Base-by-base conservation (phyloP, 2,329 filamentous ascomycete genomes). In the Monilinia fructigena region DNA sequence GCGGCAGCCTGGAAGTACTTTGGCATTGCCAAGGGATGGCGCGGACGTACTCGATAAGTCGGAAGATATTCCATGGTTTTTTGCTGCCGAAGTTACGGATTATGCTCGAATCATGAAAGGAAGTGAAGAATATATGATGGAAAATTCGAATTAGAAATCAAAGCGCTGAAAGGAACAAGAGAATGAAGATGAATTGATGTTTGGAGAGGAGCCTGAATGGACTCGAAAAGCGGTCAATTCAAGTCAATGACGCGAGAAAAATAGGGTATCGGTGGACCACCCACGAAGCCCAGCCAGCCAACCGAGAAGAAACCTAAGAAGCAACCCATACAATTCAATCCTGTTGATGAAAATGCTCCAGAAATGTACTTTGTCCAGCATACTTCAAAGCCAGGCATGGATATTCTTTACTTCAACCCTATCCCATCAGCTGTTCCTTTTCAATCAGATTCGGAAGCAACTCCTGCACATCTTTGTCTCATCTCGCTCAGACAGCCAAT, bases 61-160 rank as follows among this genome's bases (percentile, higher is more conserved):
- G 11, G 88, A 94, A 61, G 90, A 93, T 73, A 86, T 98, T 47
- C 95, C 95, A 0, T 99, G 95, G 95, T 92, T 96, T 77, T 93
- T 95, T 78, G 92, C 92, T 7, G 93, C 92, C 12, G 96, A 97
- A 73, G 93, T 97, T 47, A 85, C 96, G 75, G 95, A 99, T 76
- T 99, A 97, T 77, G 92, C 93, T 20, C 87, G 93, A 50, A 89
- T 98, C 65, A 97, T 99, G 91, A 96, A 94, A 76, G 95, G 93
- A 8, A 94, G 92, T 5, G 87, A 90, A 73, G 88, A 90, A 45
- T 99, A 99, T 76, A 94, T 99, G 89, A 76, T 81, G 16, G 82
- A 86, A 63, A 98, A 75, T 94, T 89, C 72, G 87, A 96, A 69
- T 80, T 85, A 48, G 94, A 98, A 76, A 88, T 97, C 47, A 80